Base-by-base conservation (phyloP, 805 yeast genomes). In the Saccharomycopsis schoenii region DNA sequence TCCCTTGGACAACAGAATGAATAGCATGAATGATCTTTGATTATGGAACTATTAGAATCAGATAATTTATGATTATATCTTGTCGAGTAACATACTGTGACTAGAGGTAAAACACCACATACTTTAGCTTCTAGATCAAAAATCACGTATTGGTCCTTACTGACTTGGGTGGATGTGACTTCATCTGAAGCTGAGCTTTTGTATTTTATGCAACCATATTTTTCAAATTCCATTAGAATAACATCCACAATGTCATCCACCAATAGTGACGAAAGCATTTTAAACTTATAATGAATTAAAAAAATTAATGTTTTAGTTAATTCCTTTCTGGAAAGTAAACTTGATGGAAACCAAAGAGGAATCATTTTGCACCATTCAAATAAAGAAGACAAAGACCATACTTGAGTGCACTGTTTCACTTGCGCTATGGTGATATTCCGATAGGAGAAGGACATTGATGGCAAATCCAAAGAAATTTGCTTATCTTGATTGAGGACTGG, bases 381-480 rank as follows among this genome's bases (percentile, higher is more conserved):
- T 3, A 84, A 71, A 19, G 74, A 75, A 0, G 79, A 77, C 14
- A 85, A 64, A 0, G 80, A 73, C 72, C 80, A 77, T 2, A 83
- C 77, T 41, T 71, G 71, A 2, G 68, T 67, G 65, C 87, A 83
- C 25, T 72, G 74, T 11, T 78, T 68, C 58, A 82, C 76, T 63
- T 83, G 85, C n/a, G 73, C 71, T 21, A 76, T 76, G 15, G 74
- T 76, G 42, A 84, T 68, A 0, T 78, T 71, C 12, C 80, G 75
- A 0, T 86, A 77, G 2, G 81, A 71, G 64, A 84, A 84, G 2
- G 87, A 87, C 9, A 83, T 73, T 55, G 79, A 76, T 0, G 89
- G 88, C 19, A 82, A 66, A 55, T 75, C 77, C 4, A 79, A 66
- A n/a, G 59, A 34, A 47, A 9, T 21, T 47, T 47, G 24, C 21